phyloP scores from a whole-genome alignment of 345 rosid species.

The Conringia planisiliqua region DNA sequence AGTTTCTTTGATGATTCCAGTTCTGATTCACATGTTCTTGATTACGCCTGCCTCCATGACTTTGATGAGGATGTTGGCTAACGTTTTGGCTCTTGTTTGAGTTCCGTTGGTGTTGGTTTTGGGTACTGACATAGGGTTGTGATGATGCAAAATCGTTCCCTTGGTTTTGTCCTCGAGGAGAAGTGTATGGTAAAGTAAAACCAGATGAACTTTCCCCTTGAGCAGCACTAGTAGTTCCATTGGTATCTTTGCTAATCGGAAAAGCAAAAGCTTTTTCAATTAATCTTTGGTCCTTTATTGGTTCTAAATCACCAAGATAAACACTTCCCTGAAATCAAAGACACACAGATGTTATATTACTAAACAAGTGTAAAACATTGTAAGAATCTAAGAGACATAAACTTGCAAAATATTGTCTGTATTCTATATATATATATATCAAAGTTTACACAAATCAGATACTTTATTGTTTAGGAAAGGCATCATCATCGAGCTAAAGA shows the following conservation, averaged over 20 bases:
- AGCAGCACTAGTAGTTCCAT: slow-evolving; percentile 30
- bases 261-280: slow-evolving; percentile 20
- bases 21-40: slow-evolving; percentile 51
- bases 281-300: neutral
- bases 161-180: slow-evolving; percentile 25
- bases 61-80: slow-evolving; percentile 43
- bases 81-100: slow-evolving; percentile 51
- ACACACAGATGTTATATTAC: neutral
- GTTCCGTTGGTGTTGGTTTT: slow-evolving; percentile 48
- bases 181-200: too few species aligned
- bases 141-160: slow-evolving; percentile 37
- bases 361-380: too few species aligned
- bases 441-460: neutral
- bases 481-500: neutral
- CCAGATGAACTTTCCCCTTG: slow-evolving; percentile 18
- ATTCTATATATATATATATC: neutral
- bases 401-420: neutral
- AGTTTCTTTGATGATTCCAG: slow-evolving; percentile 51
- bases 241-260: neutral
- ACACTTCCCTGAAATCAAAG: slow-evolving; percentile 34
- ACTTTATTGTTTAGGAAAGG: neutral
- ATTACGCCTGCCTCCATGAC: slow-evolving; percentile 54
- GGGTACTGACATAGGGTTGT: slow-evolving; percentile 37
- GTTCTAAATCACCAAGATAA: neutral
- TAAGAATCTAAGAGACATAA: neutral